These are phyloP conservation scores for Rhodamnia rubescens DNA, from an alignment of 345 rosid genomes.

Conservation along the genomic window DNA sequence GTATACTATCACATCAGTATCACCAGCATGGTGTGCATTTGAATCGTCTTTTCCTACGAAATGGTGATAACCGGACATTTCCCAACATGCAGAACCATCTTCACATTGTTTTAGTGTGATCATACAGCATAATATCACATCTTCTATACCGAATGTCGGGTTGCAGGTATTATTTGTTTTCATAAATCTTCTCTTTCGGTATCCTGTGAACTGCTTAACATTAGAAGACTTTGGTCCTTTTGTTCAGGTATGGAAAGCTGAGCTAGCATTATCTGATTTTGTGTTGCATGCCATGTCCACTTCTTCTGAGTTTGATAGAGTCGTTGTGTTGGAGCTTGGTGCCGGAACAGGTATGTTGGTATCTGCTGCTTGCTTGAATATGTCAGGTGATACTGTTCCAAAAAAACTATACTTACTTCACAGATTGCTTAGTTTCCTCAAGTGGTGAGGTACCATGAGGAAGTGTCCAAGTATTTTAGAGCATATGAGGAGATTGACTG, in stretches of 20 bases:
- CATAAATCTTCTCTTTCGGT: not conserved
- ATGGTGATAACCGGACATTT: not conserved
- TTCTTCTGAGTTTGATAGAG: constrained; percentile 45
- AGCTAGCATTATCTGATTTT: constrained; percentile 64
- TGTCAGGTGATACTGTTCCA: not conserved
- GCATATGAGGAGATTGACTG: not conserved
- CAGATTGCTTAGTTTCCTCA: not conserved
- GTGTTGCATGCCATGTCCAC: constrained; percentile 61
- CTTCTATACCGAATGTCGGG: constrained; percentile 67
- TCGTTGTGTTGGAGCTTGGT: constrained; percentile 60
- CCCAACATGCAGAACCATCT: constrained; percentile 19
- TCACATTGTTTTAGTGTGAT: constrained; percentile 28
- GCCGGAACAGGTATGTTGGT: constrained; percentile 71
- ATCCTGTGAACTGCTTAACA: not conserved
- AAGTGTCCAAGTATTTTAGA: not conserved
- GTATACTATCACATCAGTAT: too few species aligned
- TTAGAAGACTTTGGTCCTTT: not conserved
- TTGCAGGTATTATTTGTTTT: constrained; percentile 44
- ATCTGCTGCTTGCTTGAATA: not conserved
- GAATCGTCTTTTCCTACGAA: not conserved
- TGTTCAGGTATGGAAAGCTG: constrained; percentile 85
- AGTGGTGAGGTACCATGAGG: not conserved
- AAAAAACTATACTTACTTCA: not conserved
- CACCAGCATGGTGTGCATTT: not conserved
- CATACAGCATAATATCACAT: constrained; percentile 63